phyloP scores from a whole-genome alignment of 2,329 filamentous ascomycete genomes.

The Sarocladium kiliense region DNA sequence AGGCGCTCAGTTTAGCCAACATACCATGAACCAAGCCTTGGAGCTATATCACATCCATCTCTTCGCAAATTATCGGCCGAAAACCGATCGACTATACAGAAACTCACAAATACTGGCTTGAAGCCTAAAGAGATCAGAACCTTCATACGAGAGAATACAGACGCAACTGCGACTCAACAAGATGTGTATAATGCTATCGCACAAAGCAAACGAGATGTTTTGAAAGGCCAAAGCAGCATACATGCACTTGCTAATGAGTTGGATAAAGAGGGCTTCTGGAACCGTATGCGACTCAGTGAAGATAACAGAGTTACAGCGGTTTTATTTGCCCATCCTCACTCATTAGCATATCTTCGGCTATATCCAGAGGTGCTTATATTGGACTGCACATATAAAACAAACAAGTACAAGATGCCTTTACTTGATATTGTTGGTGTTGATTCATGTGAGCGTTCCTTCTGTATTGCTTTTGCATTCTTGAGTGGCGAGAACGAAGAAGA shows the following conservation, averaged over 20 bases:
- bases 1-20: background rate
- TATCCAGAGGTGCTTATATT: slow-evolving; percentile 17
- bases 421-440: slow-evolving; percentile 18
- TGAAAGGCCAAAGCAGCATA: slow-evolving; percentile 16
- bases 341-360: slow-evolving; percentile 15
- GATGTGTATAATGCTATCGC: slow-evolving; percentile 19
- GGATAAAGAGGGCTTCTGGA: slow-evolving; percentile 16
- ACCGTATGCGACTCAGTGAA: slow-evolving; percentile 13
- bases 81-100: slow-evolving; percentile 3
- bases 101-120: slow-evolving; percentile 12
- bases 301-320: slow-evolving; percentile 15
- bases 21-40: background rate
- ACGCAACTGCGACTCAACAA: slow-evolving; percentile 13
- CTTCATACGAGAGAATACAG: background rate
- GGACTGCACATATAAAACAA: slow-evolving; percentile 19
- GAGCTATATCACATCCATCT: background rate
- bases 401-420: slow-evolving; percentile 17
- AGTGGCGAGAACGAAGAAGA: slow-evolving; percentile 14
- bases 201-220: slow-evolving; percentile 10
- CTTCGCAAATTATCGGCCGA: background rate
- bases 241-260: slow-evolving; percentile 17
- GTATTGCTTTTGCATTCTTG: slow-evolving; percentile 18
- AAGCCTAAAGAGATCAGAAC: slow-evolving; percentile 14
- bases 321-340: slow-evolving; percentile 19
- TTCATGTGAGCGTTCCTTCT: slow-evolving; percentile 16